A percentile compares a stretch with the other conserved stretches of the same genome.
Evolutionary conservation across 176 grass and related monocot genomes (phyloP).

Genomic region (Hsuehochloa calcarea): DNA sequence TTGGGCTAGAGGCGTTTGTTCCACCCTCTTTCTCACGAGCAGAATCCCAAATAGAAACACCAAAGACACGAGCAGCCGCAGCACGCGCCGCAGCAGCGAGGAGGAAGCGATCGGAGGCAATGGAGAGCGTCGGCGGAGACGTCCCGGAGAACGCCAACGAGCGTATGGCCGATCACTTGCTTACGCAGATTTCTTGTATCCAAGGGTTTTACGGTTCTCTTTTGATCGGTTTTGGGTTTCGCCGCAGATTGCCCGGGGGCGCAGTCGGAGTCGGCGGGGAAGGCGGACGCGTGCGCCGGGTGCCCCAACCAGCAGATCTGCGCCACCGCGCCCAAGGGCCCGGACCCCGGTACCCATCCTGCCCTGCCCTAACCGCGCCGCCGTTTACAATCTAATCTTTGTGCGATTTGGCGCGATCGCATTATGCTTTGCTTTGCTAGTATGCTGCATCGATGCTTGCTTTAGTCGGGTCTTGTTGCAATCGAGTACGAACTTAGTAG

Average conservation of each 20-base stretch:
- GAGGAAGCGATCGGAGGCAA: neutral
- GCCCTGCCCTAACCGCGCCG: neutral
- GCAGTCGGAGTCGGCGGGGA: constrained; percentile 71
- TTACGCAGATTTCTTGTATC: neutral
- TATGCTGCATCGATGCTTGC: neutral
- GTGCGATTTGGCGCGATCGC: neutral
- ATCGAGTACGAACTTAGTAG: neutral
- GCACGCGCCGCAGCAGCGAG: neutral
- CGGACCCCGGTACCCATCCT: constrained; percentile 57
- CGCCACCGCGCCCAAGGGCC: constrained; percentile 61
- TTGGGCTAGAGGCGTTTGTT: too few relatives aligned
- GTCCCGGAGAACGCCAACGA: constrained; percentile 69
- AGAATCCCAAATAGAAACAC: too few relatives aligned
- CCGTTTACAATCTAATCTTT: constrained; percentile 10
- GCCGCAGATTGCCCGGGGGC: constrained; percentile 66
- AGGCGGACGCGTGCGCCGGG: constrained; percentile 64
- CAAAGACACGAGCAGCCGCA: too few relatives aligned
- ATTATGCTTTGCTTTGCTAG: neutral
- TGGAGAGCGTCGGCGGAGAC: constrained; percentile 36
- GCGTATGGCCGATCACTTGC: constrained; percentile 28
- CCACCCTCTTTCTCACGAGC: too few relatives aligned
- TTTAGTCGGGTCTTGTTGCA: constrained; percentile 5
- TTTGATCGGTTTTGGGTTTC: constrained; percentile 20
- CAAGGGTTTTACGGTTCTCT: neutral
- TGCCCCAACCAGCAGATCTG: constrained; percentile 86